Base-by-base conservation (phyloP, 2,329 filamentous ascomycete species). In the Madurella mycetomatis region DNA sequence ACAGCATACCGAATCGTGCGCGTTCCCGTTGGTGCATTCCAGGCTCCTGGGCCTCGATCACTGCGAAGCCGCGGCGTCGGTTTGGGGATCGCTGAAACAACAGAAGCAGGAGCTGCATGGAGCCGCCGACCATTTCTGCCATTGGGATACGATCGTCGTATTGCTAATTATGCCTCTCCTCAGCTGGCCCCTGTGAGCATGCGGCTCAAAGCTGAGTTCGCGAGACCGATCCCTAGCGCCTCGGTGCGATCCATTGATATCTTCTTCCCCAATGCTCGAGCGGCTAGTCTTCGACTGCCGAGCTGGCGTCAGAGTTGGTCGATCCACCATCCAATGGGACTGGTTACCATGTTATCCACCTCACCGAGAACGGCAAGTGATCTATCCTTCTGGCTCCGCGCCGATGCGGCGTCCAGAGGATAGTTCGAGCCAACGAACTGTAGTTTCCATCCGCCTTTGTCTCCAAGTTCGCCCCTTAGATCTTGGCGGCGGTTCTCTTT, bases 31-130 rank as follows among this genome's bases (percentile, higher is more conserved):
- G 54, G 54, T 34, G 31, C 42, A 31, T 42, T 47, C 32, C 17
- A 5, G 17, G 47, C 41, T 40, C 37, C 15, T 34, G 37, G 41
- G 32, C 31, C 2, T 40, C 16, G 34, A 31, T 15, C 5, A 9
- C 41, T 50, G 46, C 30, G 41, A 55, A 43, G 49, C 46, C 39
- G 32, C 46, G 25, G 49, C 47, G 50, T 49, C 40, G 56, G 56
- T 47, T 48, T 54, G 54, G 49, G 52, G 51, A 56, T 53, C 13
- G 49, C 32, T 54, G 53, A 52, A 48, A 52, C 55, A 37, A 13
- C 44, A 18, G 40, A 49, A 17, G 40, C 34, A 40, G 12, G 42
- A 40, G 30, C 30, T 51, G 44, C 47, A 49, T 53, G 30, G 49
- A 58, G 45, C 51, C 53, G 56, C 53, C 48, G n/a, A 7, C 19